Conservation (phyloP, 2,329 filamentous ascomycete species). For the Phaeosphaeria sp. region DNA sequence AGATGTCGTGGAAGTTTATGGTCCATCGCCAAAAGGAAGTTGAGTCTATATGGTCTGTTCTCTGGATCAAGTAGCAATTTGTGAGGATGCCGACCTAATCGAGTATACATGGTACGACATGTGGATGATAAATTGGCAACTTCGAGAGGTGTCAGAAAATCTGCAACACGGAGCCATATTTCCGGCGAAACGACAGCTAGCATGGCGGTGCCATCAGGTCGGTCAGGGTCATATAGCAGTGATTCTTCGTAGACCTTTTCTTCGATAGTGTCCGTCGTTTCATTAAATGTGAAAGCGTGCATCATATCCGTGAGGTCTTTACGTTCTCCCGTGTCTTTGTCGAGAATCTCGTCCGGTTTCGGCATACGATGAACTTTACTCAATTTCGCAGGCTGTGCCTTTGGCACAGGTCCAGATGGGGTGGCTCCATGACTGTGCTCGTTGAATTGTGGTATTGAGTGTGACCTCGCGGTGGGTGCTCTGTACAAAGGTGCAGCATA, state of each 20-base stretch:
- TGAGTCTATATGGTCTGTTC: slow-evolving; percentile 54
- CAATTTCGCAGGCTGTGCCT: slow-evolving; percentile 22
- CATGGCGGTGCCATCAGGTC: slow-evolving; percentile 31
- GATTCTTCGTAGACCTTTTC: slow-evolving; percentile 20
- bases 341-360: slow-evolving; percentile 30
- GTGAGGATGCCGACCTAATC: slow-evolving; percentile 30
- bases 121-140: slow-evolving; percentile 37
- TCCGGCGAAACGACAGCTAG: slow-evolving; percentile 30
- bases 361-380: slow-evolving; percentile 30
- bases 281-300: slow-evolving; percentile 39
- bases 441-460: slow-evolving; percentile 22
- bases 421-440: slow-evolving; percentile 3
- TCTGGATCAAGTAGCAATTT: slow-evolving; percentile 42
- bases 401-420: slow-evolving; percentile 7
- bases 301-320: slow-evolving; percentile 43
- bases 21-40: slow-evolving; percentile 62
- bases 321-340: slow-evolving; percentile 40
- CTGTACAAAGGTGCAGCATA: slow-evolving; percentile 29
- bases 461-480: slow-evolving; percentile 17
- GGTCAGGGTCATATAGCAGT: slow-evolving; percentile 28
- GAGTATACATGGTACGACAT: slow-evolving; percentile 34
- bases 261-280: slow-evolving; percentile 27
- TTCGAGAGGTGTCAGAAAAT: slow-evolving; percentile 35
- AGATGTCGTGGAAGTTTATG: slow-evolving; percentile 61
- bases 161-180: slow-evolving; percentile 32